phyloP scores from a whole-genome alignment of 1,284 basidiomycete species.

The Tremellales sp. region DNA sequence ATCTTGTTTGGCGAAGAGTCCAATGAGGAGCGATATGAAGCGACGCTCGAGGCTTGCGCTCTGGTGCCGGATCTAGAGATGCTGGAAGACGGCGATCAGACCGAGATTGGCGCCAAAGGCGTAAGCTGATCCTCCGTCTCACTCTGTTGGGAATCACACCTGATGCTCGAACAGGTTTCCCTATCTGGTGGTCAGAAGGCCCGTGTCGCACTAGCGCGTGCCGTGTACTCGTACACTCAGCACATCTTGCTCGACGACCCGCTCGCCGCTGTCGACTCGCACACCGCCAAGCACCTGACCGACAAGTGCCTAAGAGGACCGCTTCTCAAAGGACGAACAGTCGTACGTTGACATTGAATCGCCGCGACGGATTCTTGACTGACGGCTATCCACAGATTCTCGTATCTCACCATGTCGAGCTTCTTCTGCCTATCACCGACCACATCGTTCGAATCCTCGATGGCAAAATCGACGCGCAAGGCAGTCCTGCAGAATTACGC shows the following conservation, averaged over 20 bases:
- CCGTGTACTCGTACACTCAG: conserved; percentile 56
- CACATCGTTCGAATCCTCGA: conserved; percentile 64
- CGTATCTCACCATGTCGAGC: conserved; percentile 78
- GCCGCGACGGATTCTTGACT: background rate
- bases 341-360: conserved; percentile 43
- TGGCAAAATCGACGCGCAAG: conserved; percentile 59
- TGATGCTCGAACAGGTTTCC: conserved; percentile 25
- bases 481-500: conserved; percentile 58
- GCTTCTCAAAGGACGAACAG: conserved; percentile 62
- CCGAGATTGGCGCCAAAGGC: conserved; percentile 67
- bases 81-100: conserved; percentile 76
- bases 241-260: conserved; percentile 83
- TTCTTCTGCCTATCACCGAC: conserved; percentile 60
- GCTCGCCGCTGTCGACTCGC: conserved; percentile 82
- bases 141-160: background rate
- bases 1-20: conserved; percentile 66
- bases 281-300: conserved; percentile 72
- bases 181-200: conserved; percentile 75
- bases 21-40: conserved; percentile 65
- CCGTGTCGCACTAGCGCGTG: conserved; percentile 56
- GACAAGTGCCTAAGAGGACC: conserved; percentile 61
- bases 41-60: conserved; percentile 74
- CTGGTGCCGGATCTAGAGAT: conserved; percentile 66
- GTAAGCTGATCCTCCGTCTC: conserved; percentile 36
- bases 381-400: conserved; percentile 53